These are phyloP conservation scores for Termitomyces sp. DNA, from an alignment of 768 basidiomycete species.

Conservation along the genomic window DNA sequence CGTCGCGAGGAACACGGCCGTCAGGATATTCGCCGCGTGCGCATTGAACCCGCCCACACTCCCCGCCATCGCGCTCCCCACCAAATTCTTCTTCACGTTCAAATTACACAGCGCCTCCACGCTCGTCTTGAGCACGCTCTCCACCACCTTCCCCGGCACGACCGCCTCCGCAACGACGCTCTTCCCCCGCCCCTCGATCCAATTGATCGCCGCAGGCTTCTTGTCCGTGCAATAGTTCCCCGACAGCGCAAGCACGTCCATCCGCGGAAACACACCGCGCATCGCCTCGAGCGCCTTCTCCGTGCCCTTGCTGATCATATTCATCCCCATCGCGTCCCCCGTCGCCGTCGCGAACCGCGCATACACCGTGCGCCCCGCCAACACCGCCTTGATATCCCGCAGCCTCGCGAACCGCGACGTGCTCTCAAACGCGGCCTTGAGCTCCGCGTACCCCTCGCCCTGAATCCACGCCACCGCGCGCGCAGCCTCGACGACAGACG, in stretches of 20 bases:
- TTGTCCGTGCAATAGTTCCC: conserved; percentile 99
- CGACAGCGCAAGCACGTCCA: conserved; percentile 85
- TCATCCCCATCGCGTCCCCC: conserved; percentile 99
- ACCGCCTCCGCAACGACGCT: conserved; percentile 95
- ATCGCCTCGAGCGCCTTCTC: conserved; percentile 88
- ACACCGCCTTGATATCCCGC: conserved; percentile 77
- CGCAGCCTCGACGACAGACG: conserved; percentile 71
- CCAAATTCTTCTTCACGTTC: conserved; percentile 95
- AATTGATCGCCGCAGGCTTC: conserved; percentile 99
- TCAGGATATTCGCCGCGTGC: conserved; percentile 95
- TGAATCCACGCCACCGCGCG: conserved; percentile 87
- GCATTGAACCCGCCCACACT: conserved; percentile 98
- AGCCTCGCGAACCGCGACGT: conserved; percentile 92
- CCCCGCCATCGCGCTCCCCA: conserved; percentile 98
- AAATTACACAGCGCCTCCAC: conserved; percentile 85
- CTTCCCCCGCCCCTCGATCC: conserved; percentile 99
- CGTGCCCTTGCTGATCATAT: conserved; percentile 99
- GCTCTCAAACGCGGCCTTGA: conserved; percentile 87
- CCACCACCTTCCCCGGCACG: conserved; percentile 83
- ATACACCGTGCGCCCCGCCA: conserved; percentile 92
- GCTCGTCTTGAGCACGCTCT: conserved; percentile 91
- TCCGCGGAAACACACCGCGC: conserved; percentile 79
- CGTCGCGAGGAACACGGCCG: conserved; percentile 92
- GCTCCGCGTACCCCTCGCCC: conserved; percentile 60
- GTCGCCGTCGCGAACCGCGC: conserved; percentile 92